A percentile compares a stretch with the other conserved stretches of the same genome.
phyloP scores from a whole-genome alignment of 116 monocot species.

The Iris pallida region DNA sequence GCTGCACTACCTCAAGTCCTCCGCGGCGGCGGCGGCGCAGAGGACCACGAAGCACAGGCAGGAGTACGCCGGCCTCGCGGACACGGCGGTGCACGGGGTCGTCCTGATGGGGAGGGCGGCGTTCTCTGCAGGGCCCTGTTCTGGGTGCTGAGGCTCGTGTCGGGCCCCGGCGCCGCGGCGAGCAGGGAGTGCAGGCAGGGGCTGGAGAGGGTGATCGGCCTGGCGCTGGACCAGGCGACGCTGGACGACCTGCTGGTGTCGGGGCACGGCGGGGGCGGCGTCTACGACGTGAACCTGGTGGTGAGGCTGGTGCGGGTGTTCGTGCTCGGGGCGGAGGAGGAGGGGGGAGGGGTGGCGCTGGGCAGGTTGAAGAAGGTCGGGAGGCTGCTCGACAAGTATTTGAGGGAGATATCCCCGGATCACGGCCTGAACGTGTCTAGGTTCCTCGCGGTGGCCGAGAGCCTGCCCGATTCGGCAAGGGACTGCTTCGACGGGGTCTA shows the following conservation, averaged over 20 bases:
- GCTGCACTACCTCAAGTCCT: slow-evolving; percentile 66
- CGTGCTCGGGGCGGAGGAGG: slow-evolving; percentile 24
- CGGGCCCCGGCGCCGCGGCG: slow-evolving; percentile 26
- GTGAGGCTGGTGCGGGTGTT: slow-evolving; percentile 72
- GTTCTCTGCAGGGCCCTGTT: slow-evolving; percentile 69
- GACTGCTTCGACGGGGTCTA: slow-evolving; percentile 84
- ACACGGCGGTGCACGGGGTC: slow-evolving; percentile 70
- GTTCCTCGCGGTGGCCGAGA: slow-evolving; percentile 66
- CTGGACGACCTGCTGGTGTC: slow-evolving; percentile 73
- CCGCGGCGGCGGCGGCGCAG: slow-evolving; percentile 13
- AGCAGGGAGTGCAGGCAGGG: slow-evolving; percentile 56
- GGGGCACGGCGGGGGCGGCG: slow-evolving; percentile 34
- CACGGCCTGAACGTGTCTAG: slow-evolving; percentile 66
- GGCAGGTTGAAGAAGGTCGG: slow-evolving; percentile 83
- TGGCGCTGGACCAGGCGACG: slow-evolving; percentile 61
- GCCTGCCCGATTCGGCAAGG: slow-evolving; percentile 66
- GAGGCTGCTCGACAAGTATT: slow-evolving; percentile 72
- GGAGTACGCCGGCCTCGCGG: slow-evolving; percentile 47
- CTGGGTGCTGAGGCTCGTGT: slow-evolving; percentile 68
- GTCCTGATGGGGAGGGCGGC: slow-evolving; percentile 43
- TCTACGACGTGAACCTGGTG: slow-evolving; percentile 84
- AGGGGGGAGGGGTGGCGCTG: slow-evolving; percentile 17
- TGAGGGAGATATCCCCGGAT: slow-evolving; percentile 89
- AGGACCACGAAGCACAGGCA: neutral
- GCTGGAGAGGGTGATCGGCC: slow-evolving; percentile 71